Conservation (phyloP, 2,329 filamentous ascomycete genomes). For the Pyricularia sp. region DNA sequence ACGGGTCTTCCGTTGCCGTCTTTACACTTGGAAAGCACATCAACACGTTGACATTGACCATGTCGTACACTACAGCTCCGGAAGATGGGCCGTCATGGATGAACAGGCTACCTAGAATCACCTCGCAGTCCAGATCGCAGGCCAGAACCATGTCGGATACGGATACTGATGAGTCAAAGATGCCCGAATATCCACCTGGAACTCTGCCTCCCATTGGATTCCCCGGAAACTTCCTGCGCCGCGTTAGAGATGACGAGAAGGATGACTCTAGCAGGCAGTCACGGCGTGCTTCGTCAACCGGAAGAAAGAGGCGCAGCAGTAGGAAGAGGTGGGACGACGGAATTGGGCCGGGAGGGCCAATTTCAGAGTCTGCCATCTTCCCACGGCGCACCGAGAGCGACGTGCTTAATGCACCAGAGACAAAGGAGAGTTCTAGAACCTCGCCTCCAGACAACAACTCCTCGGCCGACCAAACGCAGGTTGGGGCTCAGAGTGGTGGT, state of each 20-base stretch:
- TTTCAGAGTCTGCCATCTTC: constrained; percentile 82
- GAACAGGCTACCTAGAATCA: constrained; percentile 72
- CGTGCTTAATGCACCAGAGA: constrained; percentile 6
- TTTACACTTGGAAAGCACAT: constrained; percentile 97
- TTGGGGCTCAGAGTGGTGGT: neutral
- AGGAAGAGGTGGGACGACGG: constrained; percentile 62
- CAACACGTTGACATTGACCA: constrained; percentile 88
- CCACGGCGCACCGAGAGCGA: constrained; percentile 39
- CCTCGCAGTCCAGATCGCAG: constrained; percentile 64
- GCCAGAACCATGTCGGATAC: constrained; percentile 77
- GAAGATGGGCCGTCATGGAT: constrained; percentile 92
- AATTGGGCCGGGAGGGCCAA: constrained; percentile 75
- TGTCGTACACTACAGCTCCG: constrained; percentile 88
- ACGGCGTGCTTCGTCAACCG: constrained; percentile 52
- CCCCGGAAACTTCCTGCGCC: constrained; percentile 69
- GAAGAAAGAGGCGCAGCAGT: constrained; percentile 43
- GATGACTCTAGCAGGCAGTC: constrained; percentile 34
- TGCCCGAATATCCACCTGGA: constrained; percentile 55
- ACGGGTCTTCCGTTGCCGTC: constrained; percentile 95
- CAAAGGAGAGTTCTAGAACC: neutral
- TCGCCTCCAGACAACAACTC: neutral
- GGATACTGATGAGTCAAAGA: constrained; percentile 56
- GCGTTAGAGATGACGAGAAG: constrained; percentile 69
- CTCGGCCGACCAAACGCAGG: neutral
- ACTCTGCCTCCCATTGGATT: constrained; percentile 62